phyloP scores from a whole-genome alignment of 1,139 yeast genomes.

The Lodderomyces pseudojiufengensis region DNA sequence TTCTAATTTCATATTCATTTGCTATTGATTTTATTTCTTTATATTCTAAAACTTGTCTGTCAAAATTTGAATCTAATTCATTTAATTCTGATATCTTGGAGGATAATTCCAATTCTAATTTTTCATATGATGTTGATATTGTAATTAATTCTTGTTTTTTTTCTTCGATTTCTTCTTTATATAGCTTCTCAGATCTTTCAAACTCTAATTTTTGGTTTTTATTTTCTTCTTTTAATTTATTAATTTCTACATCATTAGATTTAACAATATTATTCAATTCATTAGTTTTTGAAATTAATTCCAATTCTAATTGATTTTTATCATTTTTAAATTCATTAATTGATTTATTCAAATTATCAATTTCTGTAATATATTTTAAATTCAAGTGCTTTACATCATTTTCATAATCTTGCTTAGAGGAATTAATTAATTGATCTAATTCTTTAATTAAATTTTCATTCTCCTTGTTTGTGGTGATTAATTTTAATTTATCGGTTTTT shows the following conservation, averaged over 20 bases:
- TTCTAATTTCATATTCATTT: conserved; percentile 11
- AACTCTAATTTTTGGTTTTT: neutral
- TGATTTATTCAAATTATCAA: neutral
- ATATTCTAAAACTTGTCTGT: neutral
- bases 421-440: conserved; percentile 6
- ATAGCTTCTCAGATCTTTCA: neutral
- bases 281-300: conserved; percentile 1
- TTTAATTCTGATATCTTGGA: no score
- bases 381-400: conserved; percentile 13
- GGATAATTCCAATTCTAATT: neutral
- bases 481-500: no score
- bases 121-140: neutral
- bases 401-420: conserved; percentile 12
- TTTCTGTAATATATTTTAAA: conserved; percentile 1
- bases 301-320: conserved; percentile 15
- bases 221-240: conserved; percentile 14
- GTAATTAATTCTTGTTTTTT: neutral
- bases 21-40: conserved; percentile 1
- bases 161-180: neutral
- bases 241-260: conserved; percentile 18
- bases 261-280: conserved; percentile 17
- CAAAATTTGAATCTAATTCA: neutral
- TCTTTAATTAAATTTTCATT: no score
- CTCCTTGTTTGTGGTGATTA: no score
- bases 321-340: conserved; percentile 10